phyloP scores from a whole-genome alignment of 345 rosid species.

The Rubroshorea leprosula region DNA sequence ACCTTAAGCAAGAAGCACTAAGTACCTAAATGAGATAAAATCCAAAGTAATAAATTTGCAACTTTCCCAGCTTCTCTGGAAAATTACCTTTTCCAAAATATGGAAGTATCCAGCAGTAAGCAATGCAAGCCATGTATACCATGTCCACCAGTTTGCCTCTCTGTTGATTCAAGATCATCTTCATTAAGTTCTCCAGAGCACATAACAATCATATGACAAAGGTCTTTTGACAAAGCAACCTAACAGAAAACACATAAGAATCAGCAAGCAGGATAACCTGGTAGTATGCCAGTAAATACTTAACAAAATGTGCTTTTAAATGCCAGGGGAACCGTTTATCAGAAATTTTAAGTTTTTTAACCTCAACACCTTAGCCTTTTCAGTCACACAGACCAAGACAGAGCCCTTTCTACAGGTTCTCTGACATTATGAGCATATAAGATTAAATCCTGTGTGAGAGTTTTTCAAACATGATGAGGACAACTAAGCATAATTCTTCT shows the following conservation, averaged over 20 bases:
- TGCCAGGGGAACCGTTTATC: neutral
- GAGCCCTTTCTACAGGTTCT: neutral
- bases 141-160: constrained; percentile 25
- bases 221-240: constrained; percentile 91
- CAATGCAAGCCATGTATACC: constrained; percentile 58
- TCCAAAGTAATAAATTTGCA: constrained; percentile 2
- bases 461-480: neutral
- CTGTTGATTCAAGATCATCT: constrained; percentile 33
- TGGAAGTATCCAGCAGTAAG: constrained; percentile 74
- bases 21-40: neutral
- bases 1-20: neutral
- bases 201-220: constrained; percentile 63
- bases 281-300: neutral
- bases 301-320: neutral
- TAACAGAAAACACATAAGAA: constrained; percentile 26
- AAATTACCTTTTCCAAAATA: constrained; percentile 71
- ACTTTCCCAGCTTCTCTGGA: constrained; percentile 17
- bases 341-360: neutral
- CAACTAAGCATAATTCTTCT: neutral
- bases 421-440: neutral
- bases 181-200: constrained; percentile 73
- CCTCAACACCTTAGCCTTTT: neutral
- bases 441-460: neutral
- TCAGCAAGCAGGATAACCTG: constrained; percentile 13
- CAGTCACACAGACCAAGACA: neutral